Conservation (phyloP, 2,329 filamentous ascomycete genomes). For the Ophiostoma tasmaniense region DNA sequence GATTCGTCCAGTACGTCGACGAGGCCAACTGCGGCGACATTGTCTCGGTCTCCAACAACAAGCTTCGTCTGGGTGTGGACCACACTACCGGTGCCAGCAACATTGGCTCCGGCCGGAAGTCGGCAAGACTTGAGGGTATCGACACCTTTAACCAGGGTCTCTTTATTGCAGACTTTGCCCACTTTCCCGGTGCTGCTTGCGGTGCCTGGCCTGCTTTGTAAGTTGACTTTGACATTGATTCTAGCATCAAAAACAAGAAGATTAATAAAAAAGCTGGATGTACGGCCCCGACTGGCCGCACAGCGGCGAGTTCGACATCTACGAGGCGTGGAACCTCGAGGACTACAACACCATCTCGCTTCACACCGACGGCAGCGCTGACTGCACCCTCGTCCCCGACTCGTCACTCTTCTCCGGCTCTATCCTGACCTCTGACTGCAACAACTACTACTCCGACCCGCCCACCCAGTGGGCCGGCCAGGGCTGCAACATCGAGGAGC, state of each 20-base stretch:
- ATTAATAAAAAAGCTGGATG: slow-evolving; percentile 34
- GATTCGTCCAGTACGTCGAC: slow-evolving; percentile 51
- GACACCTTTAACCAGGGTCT: slow-evolving; percentile 56
- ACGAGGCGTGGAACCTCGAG: slow-evolving; percentile 55
- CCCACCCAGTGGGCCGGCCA: slow-evolving; percentile 31
- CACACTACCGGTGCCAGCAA: not conserved
- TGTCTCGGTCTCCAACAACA: slow-evolving; percentile 34
- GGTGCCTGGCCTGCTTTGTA: slow-evolving; percentile 66
- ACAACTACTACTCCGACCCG: slow-evolving; percentile 26
- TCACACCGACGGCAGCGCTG: slow-evolving; percentile 36
- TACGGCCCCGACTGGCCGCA: slow-evolving; percentile 48
- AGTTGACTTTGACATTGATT: slow-evolving; percentile 20
- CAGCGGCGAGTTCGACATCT: slow-evolving; percentile 58
- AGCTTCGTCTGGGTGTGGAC: slow-evolving; percentile 21
- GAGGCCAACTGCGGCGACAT: slow-evolving; percentile 28
- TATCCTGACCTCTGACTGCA: slow-evolving; percentile 31
- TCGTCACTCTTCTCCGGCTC: slow-evolving; percentile 25
- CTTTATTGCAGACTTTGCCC: slow-evolving; percentile 59
- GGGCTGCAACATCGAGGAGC: slow-evolving; percentile 35
- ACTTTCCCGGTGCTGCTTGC: slow-evolving; percentile 58
- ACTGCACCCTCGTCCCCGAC: slow-evolving; percentile 25
- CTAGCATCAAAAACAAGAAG: not conserved
- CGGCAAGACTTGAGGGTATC: slow-evolving; percentile 58
- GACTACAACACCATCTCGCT: slow-evolving; percentile 48
- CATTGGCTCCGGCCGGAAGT: slow-evolving; percentile 35